These are phyloP conservation scores for Trichosporon faecale DNA, from an alignment of 1,284 basidiomycete genomes.

Conservation along the genomic window DNA sequence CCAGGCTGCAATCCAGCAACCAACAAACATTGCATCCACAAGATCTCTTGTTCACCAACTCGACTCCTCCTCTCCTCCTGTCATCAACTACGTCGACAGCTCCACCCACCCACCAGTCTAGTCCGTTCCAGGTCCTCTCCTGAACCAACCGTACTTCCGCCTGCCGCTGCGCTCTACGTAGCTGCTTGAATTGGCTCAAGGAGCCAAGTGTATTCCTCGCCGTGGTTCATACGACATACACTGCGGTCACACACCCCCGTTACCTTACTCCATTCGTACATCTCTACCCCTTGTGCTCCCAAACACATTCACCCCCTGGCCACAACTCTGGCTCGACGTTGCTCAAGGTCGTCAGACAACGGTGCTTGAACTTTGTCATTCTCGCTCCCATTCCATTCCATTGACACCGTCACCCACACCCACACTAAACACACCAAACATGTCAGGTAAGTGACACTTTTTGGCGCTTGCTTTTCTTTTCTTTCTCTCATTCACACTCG, in stretches of 20 bases:
- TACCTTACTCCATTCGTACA: conserved; percentile 2
- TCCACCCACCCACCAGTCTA: background rate
- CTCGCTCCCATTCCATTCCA: background rate
- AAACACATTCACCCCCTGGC: background rate
- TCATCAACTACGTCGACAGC: background rate
- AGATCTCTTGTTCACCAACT: background rate
- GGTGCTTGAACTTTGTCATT: background rate
- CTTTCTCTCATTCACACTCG: background rate
- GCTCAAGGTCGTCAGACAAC: background rate
- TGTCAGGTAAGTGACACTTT: conserved; percentile 1
- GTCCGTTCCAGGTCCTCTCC: background rate
- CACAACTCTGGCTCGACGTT: conserved; percentile 2
- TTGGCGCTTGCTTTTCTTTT: conserved; percentile 3
- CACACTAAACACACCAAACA: background rate
- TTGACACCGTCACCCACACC: background rate
- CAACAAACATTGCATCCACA: conserved; percentile 6
- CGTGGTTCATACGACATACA: background rate
- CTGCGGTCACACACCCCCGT: background rate
- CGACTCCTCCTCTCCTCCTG: background rate
- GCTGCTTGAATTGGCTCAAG: background rate
- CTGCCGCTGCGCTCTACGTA: background rate
- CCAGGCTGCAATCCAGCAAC: background rate
- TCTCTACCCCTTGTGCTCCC: conserved; percentile 2
- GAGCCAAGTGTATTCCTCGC: background rate
- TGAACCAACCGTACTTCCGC: background rate